These are phyloP conservation scores for Colletotrichum theobromicola DNA, from an alignment of 2,329 filamentous ascomycete species.

Conservation along the genomic window DNA sequence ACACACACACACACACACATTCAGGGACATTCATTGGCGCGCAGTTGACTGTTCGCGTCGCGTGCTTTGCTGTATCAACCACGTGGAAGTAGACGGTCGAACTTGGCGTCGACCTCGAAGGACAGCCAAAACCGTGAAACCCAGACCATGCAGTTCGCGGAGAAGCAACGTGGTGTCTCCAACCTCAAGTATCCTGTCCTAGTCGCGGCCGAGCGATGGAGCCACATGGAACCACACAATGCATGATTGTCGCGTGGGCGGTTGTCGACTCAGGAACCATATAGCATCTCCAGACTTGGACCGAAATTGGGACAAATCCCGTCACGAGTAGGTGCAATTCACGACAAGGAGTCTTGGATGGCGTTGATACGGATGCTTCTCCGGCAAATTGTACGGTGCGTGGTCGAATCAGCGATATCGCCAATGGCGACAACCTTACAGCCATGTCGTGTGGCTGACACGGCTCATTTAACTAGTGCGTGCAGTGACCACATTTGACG, in stretches of 20 bases:
- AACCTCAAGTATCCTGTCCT: not conserved
- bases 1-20: too few species aligned
- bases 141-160: not conserved
- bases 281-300: not conserved
- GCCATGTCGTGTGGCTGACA: not conserved
- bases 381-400: not conserved
- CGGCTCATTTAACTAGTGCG: conserved; percentile 14
- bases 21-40: not conserved
- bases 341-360: not conserved
- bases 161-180: conserved; percentile 2
- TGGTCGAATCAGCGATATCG: not conserved
- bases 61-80: not conserved
- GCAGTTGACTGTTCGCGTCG: not conserved
- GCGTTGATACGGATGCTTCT: not conserved
- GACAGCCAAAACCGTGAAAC: not conserved
- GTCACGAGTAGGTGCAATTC: not conserved
- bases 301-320: not conserved
- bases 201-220: not conserved
- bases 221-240: not conserved
- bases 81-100: not conserved
- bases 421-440: not conserved
- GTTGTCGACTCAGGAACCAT: not conserved
- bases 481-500: conserved; percentile 6
- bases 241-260: not conserved
- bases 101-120: not conserved